These are phyloP conservation scores for Verticillium nonalfalfae DNA, from an alignment of 2,329 filamentous ascomycete species.

Conservation along the genomic window DNA sequence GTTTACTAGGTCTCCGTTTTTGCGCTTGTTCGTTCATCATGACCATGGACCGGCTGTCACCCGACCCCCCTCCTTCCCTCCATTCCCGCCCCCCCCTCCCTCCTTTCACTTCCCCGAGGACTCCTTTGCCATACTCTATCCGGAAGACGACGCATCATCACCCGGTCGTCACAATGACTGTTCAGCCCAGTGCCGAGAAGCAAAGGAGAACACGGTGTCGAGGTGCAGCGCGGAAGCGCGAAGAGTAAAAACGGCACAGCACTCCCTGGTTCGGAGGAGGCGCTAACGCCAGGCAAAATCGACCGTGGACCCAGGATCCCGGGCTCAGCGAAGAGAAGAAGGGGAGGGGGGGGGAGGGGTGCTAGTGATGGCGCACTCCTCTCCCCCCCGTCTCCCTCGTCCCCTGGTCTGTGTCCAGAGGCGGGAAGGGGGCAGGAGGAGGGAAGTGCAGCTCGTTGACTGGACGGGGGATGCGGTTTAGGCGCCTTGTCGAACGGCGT, in stretches of 20 bases:
- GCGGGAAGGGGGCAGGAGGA: background rate
- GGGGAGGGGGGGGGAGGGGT: background rate
- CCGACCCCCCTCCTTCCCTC: too few relatives aligned
- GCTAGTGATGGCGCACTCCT: background rate
- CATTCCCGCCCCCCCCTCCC: too few relatives aligned
- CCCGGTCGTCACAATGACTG: too few relatives aligned
- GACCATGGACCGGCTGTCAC: background rate
- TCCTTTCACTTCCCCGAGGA: too few relatives aligned
- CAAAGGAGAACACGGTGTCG: too few relatives aligned
- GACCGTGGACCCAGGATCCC: background rate
- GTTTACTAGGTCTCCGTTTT: background rate
- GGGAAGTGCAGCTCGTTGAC: background rate
- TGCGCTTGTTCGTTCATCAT: background rate
- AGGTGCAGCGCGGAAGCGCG: background rate
- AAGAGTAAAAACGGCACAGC: too few relatives aligned
- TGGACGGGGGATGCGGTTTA: background rate
- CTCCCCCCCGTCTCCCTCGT: background rate
- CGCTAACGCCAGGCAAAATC: background rate
- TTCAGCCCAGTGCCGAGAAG: too few relatives aligned
- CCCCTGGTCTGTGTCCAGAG: background rate
- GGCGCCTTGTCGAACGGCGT: background rate
- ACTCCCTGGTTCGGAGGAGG: constrained; percentile 4
- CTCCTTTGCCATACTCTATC: too few relatives aligned
- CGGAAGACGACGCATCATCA: too few relatives aligned
- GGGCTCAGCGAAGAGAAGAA: background rate